Conservation (phyloP, 2,329 filamentous ascomycete genomes). For the Penicillium griseofulvum region DNA sequence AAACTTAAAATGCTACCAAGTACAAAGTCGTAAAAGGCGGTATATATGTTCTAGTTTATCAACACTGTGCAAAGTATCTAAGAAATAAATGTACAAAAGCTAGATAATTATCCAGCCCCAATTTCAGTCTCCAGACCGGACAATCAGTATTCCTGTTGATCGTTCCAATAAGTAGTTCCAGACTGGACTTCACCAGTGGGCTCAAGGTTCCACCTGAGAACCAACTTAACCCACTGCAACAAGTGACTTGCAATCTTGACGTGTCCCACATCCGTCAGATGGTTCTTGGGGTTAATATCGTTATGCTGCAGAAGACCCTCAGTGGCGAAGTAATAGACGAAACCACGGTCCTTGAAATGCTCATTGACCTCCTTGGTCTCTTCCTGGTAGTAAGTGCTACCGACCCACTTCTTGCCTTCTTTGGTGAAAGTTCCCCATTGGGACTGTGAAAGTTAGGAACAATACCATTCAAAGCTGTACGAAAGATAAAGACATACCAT, state of each 20-base stretch:
- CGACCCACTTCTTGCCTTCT: conserved; percentile 51
- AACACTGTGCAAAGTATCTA: background rate
- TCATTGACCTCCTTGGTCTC: conserved; percentile 53
- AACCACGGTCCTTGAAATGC: conserved; percentile 52
- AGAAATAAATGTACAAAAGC: background rate
- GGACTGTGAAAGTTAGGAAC: conserved; percentile 35
- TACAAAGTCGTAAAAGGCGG: background rate
- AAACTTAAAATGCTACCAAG: background rate
- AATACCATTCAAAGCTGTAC: background rate
- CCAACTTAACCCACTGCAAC: conserved; percentile 56
- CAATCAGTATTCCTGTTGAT: conserved; percentile 45
- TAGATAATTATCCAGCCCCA: background rate
- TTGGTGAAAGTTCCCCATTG: conserved; percentile 56
- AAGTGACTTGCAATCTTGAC: conserved; percentile 61
- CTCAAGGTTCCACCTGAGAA: conserved; percentile 57
- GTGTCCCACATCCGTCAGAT: conserved; percentile 61
- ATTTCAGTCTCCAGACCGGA: background rate
- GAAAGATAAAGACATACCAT: conserved; percentile 25
- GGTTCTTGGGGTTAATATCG: conserved; percentile 58
- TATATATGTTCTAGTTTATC: background rate
- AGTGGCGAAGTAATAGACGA: conserved; percentile 62
- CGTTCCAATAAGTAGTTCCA: conserved; percentile 55
- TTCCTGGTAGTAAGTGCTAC: conserved; percentile 49
- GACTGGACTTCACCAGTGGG: conserved; percentile 55
- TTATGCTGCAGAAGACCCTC: conserved; percentile 62